A percentile compares a stretch with the other conserved stretches of the same genome.
Evolutionary conservation across 352 stramenopile genomes (phyloP).

Genomic region (Blastocystis sp.): DNA sequence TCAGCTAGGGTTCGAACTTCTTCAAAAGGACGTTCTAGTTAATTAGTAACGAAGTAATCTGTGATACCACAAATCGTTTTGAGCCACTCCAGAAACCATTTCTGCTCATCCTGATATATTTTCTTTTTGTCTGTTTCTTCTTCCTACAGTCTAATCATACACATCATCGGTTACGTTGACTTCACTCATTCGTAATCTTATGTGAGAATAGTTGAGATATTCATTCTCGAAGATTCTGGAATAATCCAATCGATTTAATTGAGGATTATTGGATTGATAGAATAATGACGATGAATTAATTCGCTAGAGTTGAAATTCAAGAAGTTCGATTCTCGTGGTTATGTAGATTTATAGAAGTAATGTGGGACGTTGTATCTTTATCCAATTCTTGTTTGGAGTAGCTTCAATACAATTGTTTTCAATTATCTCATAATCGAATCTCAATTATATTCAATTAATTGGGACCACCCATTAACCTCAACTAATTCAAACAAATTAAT

Average conservation of each 20-base stretch:
- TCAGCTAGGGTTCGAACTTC: slow-evolving; percentile 29
- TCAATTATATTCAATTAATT: slow-evolving; percentile 16
- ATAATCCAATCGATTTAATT: no score
- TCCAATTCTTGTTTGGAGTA: no score
- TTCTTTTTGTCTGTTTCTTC: slow-evolving; percentile 44
- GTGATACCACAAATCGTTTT: slow-evolving; percentile 42
- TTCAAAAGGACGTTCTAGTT: slow-evolving; percentile 4
- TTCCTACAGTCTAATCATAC: neutral
- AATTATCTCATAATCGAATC: no score
- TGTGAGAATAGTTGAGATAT: neutral
- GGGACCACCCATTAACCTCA: neutral
- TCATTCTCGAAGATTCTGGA: neutral
- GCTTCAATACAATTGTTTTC: no score
- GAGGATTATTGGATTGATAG: neutral
- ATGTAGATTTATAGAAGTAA: no score
- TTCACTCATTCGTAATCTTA: slow-evolving; percentile 21
- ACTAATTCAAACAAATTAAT: neutral
- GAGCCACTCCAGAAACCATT: slow-evolving; percentile 51
- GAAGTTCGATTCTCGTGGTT: no score
- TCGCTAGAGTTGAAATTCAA: no score
- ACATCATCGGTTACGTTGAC: neutral
- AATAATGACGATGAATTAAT: neutral
- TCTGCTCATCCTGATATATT: slow-evolving; percentile 39
- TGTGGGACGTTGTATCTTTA: no score
- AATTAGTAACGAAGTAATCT: neutral